Conservation (phyloP, 805 yeast species). For the Ogataea haglerorum region DNA sequence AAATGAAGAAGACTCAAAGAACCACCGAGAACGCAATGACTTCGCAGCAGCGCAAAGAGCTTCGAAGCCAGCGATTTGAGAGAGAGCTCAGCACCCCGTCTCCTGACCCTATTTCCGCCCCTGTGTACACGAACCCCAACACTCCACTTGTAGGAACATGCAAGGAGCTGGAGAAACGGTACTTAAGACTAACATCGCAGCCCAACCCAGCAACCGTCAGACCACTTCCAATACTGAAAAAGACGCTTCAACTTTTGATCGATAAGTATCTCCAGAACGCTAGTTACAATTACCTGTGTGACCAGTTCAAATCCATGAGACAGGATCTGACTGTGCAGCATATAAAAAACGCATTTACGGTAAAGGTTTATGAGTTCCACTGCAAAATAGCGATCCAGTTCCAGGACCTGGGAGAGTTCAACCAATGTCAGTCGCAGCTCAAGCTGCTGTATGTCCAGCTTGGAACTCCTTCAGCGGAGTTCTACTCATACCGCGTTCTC, state of each 20-base stretch:
- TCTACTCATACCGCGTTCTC: constrained; percentile 66
- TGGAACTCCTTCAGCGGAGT: constrained; percentile 48
- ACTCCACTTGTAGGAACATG: constrained; percentile 57
- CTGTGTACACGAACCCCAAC: constrained; percentile 8
- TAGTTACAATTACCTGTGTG: constrained; percentile 73
- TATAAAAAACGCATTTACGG: constrained; percentile 71
- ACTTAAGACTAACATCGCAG: constrained; percentile 82
- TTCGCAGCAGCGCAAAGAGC: constrained; percentile 35
- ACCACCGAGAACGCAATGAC: constrained; percentile 22
- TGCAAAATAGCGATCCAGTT: constrained; percentile 83
- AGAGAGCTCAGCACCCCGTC: constrained; percentile 26
- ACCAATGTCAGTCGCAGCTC: constrained; percentile 88
- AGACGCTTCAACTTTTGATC: constrained; percentile 53
- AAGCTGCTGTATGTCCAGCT: constrained; percentile 52
- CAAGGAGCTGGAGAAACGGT: constrained; percentile 67
- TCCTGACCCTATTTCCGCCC: constrained; percentile 2
- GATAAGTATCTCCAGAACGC: constrained; percentile 48
- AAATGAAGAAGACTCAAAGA: constrained; percentile 9
- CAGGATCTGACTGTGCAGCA: constrained; percentile 94
- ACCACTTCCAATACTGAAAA: constrained; percentile 59
- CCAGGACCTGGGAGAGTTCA: constrained; percentile 87
- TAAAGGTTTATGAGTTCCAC: constrained; percentile 78
- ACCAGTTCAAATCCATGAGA: constrained; percentile 87
- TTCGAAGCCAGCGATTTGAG: constrained; percentile 50
- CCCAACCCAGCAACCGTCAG: constrained; percentile 85